These are phyloP conservation scores for Akanthomyces uredinophilus DNA, from an alignment of 2,329 filamentous ascomycete genomes.

Conservation along the genomic window DNA sequence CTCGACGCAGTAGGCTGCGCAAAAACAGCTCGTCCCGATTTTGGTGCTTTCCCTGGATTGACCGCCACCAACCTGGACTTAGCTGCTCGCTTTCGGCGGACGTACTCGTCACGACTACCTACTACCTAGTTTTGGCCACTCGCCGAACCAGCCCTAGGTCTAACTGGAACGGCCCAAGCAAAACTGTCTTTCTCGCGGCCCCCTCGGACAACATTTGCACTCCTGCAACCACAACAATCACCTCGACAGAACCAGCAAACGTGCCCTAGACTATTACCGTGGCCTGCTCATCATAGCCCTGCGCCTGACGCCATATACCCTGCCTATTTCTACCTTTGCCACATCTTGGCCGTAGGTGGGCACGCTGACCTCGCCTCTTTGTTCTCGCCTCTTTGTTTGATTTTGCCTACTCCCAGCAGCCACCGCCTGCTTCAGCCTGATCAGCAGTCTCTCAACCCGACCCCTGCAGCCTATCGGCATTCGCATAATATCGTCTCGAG, in stretches of 20 bases:
- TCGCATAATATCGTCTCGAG: not conserved
- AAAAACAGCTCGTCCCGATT: not conserved
- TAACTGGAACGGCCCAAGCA: slow-evolving; percentile 1
- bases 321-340: not conserved
- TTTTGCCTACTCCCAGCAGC: not conserved
- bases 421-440: not conserved
- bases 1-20: not conserved
- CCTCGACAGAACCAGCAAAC: not conserved
- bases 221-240: slow-evolving; percentile 9
- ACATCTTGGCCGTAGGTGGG: not conserved
- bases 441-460: not conserved
- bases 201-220: slow-evolving; percentile 3
- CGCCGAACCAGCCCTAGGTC: not conserved
- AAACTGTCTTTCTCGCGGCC: slow-evolving; percentile 7
- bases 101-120: slow-evolving; percentile 2
- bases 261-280: not conserved
- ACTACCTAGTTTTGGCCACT: slow-evolving; percentile 7
- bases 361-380: not conserved
- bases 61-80: slow-evolving; percentile 12
- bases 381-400: slow-evolving; percentile 5
- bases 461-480: not conserved
- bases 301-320: slow-evolving; percentile 7
- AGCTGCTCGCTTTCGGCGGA: slow-evolving; percentile 6
- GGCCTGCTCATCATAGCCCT: not conserved
- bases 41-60: not conserved